These are phyloP conservation scores for Arthrinium phaeospermum DNA, from an alignment of 2,329 filamentous ascomycete species.

Conservation along the genomic window DNA sequence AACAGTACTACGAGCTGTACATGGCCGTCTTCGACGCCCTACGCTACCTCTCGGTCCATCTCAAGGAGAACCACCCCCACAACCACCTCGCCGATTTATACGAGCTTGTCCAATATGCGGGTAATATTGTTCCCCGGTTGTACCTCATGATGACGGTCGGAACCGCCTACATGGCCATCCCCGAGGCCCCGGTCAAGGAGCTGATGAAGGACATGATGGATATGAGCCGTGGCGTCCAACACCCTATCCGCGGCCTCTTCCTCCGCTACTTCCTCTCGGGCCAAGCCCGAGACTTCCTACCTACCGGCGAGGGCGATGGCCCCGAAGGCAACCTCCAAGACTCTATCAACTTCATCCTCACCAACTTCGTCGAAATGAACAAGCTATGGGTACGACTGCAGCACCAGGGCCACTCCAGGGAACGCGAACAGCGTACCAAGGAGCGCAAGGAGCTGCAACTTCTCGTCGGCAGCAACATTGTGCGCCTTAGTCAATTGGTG, in stretches of 20 bases:
- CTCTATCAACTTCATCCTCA: conserved; percentile 96
- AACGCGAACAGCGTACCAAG: conserved; percentile 90
- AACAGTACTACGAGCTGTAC: conserved; percentile 99
- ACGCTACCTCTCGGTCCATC: conserved; percentile 93
- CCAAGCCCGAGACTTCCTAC: conserved; percentile 89
- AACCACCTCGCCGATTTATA: conserved; percentile 98
- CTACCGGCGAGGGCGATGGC: conserved; percentile 81
- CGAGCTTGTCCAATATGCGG: conserved; percentile 96
- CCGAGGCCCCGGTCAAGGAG: conserved; percentile 98
- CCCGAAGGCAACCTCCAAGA: conserved; percentile 96
- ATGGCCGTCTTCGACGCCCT: conserved; percentile 99
- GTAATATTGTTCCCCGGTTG: conserved; percentile 93
- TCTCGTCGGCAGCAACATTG: conserved; percentile 94
- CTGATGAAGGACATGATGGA: conserved; percentile 99
- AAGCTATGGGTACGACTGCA: conserved; percentile 98
- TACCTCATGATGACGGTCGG: conserved; percentile 99
- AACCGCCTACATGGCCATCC: conserved; percentile 98
- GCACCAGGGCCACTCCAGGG: conserved; percentile 95
- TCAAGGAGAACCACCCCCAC: conserved; percentile 95
- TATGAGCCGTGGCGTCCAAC: conserved; percentile 97
- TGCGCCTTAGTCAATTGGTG: conserved; percentile 91
- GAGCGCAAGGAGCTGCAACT: conserved; percentile 95
- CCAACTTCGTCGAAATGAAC: conserved; percentile 99
- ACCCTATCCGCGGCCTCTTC: conserved; percentile 94
- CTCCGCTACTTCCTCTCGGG: conserved; percentile 95